phyloP scores from a whole-genome alignment of 2,329 filamentous ascomycete species.

The Fusarium chlamydosporum region DNA sequence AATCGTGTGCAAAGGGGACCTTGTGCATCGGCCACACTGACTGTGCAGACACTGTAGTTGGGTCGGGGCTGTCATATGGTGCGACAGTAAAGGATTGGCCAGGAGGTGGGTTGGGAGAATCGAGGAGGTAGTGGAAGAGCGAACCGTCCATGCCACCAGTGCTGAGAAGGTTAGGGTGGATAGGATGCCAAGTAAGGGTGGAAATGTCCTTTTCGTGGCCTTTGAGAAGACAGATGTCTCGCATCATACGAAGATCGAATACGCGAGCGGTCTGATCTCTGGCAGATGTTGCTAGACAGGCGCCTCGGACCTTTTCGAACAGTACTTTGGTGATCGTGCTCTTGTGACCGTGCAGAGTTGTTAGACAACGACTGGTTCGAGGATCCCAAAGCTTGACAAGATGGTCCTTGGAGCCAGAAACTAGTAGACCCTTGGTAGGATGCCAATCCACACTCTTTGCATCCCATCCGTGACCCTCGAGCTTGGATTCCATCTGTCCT shows the following conservation, averaged over 20 bases:
- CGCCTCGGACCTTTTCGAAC: conserved; percentile 88
- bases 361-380: conserved; percentile 88
- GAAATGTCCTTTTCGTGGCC: conserved; percentile 98
- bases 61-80: conserved; percentile 88
- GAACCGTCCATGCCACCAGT: conserved; percentile 93
- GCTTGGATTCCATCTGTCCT: conserved; percentile 83
- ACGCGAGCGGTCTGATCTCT: conserved; percentile 93
- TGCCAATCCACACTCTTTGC: conserved; percentile 98
- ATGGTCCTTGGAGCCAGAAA: conserved; percentile 98
- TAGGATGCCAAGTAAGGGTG: conserved; percentile 92
- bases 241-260: conserved; percentile 98
- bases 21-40: conserved; percentile 94
- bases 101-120: conserved; percentile 88
- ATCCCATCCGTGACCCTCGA: conserved; percentile 98
- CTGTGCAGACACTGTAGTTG: conserved; percentile 83
- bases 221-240: conserved; percentile 91
- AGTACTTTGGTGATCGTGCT: conserved; percentile 94
- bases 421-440: conserved; percentile 91
- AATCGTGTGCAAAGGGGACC: conserved; percentile 89
- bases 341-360: conserved; percentile 95
- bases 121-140: conserved; percentile 93
- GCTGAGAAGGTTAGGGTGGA: conserved; percentile 89
- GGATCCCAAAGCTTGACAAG: conserved; percentile 98
- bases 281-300: conserved; percentile 90
- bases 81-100: conserved; percentile 80